A percentile compares a stretch with the other conserved stretches of the same genome.
Conservation (phyloP, 805 yeast genomes). For the Barnettozyma vustinii region DNA sequence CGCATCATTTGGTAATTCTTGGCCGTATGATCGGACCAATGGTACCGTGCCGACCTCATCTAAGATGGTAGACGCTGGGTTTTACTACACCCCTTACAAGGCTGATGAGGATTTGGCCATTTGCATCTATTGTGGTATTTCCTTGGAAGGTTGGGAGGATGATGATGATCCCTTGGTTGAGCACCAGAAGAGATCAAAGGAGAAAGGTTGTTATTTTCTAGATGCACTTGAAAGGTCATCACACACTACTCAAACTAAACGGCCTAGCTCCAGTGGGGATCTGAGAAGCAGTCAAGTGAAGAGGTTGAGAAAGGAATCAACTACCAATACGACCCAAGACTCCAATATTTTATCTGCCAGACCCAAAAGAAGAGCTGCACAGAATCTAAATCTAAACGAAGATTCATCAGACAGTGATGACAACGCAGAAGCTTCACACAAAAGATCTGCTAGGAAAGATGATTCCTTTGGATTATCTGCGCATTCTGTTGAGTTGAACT, state of each 20-base stretch:
- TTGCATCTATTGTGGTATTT: slow-evolving; percentile 60
- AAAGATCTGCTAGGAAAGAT: not conserved
- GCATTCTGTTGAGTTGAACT: slow-evolving; percentile 12
- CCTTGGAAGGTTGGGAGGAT: slow-evolving; percentile 67
- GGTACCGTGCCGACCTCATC: slow-evolving; percentile 35
- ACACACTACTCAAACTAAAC: not conserved
- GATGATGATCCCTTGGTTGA: slow-evolving; percentile 59
- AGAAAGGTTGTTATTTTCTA: slow-evolving; percentile 33
- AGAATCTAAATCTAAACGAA: slow-evolving; percentile 2
- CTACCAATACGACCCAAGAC: not conserved
- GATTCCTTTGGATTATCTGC: slow-evolving; percentile 23
- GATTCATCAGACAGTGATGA: slow-evolving; percentile 1
- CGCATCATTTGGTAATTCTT: slow-evolving; percentile 36
- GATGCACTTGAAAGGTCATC: not conserved
- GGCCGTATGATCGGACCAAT: slow-evolving; percentile 42
- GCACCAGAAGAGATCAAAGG: slow-evolving; percentile 41
- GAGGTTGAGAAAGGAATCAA: not conserved
- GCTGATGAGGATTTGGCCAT: slow-evolving; percentile 49
- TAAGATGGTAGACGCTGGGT: slow-evolving; percentile 56
- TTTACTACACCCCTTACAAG: slow-evolving; percentile 48
- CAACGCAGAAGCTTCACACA: not conserved
- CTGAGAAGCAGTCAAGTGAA: slow-evolving; percentile 1
- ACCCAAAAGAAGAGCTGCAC: slow-evolving; percentile 5
- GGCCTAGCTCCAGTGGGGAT: not conserved
- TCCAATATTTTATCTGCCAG: not conserved